A percentile compares a stretch with the other conserved stretches of the same genome.
Evolutionary conservation across 2,329 filamentous ascomycete species (phyloP).

Genomic region (Coleophoma eucalyptorum): DNA sequence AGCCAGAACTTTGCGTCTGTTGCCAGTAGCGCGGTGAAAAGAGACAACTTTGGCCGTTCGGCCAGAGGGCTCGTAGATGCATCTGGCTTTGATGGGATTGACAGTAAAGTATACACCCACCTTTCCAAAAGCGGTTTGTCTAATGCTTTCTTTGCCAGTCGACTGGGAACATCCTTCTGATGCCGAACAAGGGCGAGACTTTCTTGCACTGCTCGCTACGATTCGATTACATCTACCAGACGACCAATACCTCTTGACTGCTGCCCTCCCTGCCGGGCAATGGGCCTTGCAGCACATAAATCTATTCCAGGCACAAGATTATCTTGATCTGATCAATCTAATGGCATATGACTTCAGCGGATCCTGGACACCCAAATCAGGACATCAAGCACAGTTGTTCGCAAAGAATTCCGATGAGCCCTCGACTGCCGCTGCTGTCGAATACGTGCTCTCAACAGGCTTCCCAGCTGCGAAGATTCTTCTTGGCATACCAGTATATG

Average conservation of each 20-base stretch:
- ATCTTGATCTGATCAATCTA: constrained; percentile 73
- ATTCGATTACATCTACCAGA: constrained; percentile 65
- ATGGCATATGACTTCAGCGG: constrained; percentile 80
- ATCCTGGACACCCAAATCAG: constrained; percentile 62
- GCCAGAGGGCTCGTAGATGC: constrained; percentile 64
- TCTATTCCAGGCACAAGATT: constrained; percentile 54
- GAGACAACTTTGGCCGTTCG: constrained; percentile 68
- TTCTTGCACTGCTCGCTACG: constrained; percentile 63
- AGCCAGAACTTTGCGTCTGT: constrained; percentile 65
- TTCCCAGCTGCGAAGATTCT: constrained; percentile 70
- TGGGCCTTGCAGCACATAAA: constrained; percentile 68
- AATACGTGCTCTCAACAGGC: constrained; percentile 60
- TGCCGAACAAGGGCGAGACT: constrained; percentile 63
- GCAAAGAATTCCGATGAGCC: constrained; percentile 51
- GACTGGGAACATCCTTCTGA: constrained; percentile 76
- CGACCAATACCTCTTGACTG: constrained; percentile 65
- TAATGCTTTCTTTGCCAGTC: constrained; percentile 44
- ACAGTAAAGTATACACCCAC: constrained; percentile 51
- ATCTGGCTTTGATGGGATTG: constrained; percentile 71
- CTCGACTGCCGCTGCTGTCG: constrained; percentile 64
- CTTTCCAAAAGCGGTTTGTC: background rate
- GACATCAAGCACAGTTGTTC: constrained; percentile 75
- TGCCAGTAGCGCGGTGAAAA: constrained; percentile 52
- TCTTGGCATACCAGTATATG: constrained; percentile 72
- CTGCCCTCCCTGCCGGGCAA: constrained; percentile 66